Evolutionary conservation across 768 basidiomycete species (phyloP).

Genomic region (Tulasnella sp.): DNA sequence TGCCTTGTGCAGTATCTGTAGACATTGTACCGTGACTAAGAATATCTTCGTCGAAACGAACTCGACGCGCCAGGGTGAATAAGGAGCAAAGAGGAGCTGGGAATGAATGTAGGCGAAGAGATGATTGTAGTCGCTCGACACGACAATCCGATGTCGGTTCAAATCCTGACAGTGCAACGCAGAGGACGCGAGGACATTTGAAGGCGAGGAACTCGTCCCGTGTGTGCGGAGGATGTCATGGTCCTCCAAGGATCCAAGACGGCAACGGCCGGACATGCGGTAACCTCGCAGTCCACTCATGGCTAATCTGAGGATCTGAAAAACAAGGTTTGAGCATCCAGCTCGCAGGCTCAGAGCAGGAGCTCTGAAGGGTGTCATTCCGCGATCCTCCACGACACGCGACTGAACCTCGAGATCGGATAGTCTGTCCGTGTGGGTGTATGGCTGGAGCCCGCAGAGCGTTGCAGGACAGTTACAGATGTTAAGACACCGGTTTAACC

Average conservation of each 20-base stretch:
- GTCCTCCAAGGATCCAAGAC: neutral
- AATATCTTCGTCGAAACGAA: neutral
- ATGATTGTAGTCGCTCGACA: neutral
- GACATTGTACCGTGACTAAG: constrained; percentile 2
- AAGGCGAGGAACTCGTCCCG: neutral
- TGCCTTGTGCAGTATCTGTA: constrained; percentile 6
- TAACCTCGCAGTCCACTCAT: neutral
- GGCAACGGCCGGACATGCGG: neutral
- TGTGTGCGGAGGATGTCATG: neutral
- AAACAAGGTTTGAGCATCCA: neutral
- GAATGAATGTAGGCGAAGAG: neutral
- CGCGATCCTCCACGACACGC: neutral
- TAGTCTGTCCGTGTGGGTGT: neutral
- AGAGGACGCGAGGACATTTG: neutral
- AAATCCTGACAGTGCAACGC: neutral
- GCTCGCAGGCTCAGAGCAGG: neutral
- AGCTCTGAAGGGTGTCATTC: neutral
- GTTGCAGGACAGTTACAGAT: too few species aligned
- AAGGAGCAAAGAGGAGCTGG: neutral
- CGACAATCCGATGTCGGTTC: neutral
- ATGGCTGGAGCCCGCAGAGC: neutral
- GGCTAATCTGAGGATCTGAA: neutral
- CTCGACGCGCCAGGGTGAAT: neutral
- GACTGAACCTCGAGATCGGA: neutral
- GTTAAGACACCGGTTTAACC: neutral